Percentiles rank a stretch among this genome's conserved stretches.
phyloP scores from a whole-genome alignment of 106 monocot species.

The Triglochin maritima region DNA sequence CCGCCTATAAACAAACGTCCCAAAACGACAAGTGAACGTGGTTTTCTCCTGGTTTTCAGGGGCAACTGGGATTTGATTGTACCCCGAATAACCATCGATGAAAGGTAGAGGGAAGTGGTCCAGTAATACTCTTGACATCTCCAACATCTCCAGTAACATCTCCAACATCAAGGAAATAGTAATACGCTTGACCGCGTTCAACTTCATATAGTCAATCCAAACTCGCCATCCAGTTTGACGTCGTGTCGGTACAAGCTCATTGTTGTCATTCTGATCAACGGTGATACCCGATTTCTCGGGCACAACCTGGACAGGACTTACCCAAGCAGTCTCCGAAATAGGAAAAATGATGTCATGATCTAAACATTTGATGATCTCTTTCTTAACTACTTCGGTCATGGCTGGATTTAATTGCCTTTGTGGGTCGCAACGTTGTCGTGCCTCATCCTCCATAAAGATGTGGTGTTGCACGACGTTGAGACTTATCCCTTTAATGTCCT shows the following conservation, averaged over 20 bases:
- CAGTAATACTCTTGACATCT: not conserved
- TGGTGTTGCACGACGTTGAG: no score
- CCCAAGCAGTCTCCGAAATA: no score
- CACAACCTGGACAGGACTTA: not conserved
- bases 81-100: not conserved
- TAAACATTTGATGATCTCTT: no score
- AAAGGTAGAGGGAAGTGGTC: no score
- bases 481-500: no score
- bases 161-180: conserved; percentile 3
- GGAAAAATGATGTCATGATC: no score
- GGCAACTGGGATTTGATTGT: not conserved
- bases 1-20: not conserved
- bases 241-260: not conserved
- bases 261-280: not conserved
- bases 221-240: not conserved
- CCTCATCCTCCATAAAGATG: no score
- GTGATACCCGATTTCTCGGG: not conserved
- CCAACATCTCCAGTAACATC: no score
- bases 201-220: not conserved
- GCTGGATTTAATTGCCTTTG: no score
- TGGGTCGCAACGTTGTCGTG: no score
- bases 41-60: not conserved
- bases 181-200: not conserved
- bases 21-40: not conserved
- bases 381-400: no score